Base-by-base conservation (phyloP, 192 early-diverging fungal genomes). In the Gigaspora rosea region DNA sequence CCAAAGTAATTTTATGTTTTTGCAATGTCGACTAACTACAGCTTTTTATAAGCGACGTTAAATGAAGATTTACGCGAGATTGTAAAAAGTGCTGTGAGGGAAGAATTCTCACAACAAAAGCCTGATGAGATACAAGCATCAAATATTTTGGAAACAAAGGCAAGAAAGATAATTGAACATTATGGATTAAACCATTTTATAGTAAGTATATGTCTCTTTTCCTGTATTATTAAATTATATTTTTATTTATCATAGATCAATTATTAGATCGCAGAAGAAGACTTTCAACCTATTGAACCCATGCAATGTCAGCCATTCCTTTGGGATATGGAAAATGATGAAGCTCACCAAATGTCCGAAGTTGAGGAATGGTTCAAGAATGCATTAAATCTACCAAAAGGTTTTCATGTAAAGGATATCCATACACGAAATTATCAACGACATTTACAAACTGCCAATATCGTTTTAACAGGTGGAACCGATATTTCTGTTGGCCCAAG, bases 401-500 rank as follows among this genome's bases (percentile, higher is more conserved):
- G 27, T 46, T 59, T 47, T 18, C 16, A 73, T 16, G 32, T 73
- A 27, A 41, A 47, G 49, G 71, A 73, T 61, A 18, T 59, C 20
- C 71, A 73, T 59, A 73, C 52, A 41, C 5, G 10, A 47, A 73
- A 73, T 13, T 27, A 73, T 47, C 56, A 73, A 73, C 52, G 36
- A 41, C 12, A 36, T 15, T 73, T 73, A 32, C 36, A 18, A 73
- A 50, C 8, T n/a, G 71, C 71, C 10, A 58, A 59, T 33, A 18
- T 59, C 20, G 41, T 32, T n/a, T 36, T 73, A 73, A 58, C 32
- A 11, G 57, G 71, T 33, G 36, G 57, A 5, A 11, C 35, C 35
- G 33, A 73, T 36, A 73, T 73, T 50, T 73, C 71, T 16, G 41
- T 73, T 57, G 71, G 71, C 15, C 71, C 71, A 61, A 73, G 54